Percentiles rank a stretch among this genome's conserved stretches.
phyloP scores from a whole-genome alignment of 176 grass and related monocot genomes.

The Neostapfia colusana region DNA sequence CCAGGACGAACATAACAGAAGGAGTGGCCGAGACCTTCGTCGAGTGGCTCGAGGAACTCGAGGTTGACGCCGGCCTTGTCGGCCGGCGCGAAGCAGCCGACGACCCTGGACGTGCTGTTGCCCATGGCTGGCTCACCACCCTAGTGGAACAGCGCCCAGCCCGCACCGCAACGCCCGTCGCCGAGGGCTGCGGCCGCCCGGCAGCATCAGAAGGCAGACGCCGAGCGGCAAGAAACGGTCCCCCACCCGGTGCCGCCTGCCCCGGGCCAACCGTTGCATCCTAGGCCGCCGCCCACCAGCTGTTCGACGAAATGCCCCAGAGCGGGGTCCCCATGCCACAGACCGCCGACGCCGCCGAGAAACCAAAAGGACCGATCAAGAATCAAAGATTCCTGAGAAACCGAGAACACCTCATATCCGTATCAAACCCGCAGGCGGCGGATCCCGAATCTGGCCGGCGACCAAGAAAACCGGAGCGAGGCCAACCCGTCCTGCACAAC shows the following conservation, averaged over 20 bases:
- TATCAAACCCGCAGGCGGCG: conserved; percentile 4
- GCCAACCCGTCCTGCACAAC: background rate
- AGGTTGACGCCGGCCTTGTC: conserved; percentile 66
- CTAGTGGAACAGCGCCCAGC: conserved; percentile 27
- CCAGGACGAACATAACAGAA: conserved; percentile 85
- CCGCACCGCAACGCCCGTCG: conserved; percentile 49
- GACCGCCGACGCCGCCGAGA: conserved; percentile 1
- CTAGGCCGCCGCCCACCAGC: conserved; percentile 43
- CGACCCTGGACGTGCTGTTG: conserved; percentile 83
- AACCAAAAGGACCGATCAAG: conserved; percentile 21
- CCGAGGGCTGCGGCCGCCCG: conserved; percentile 45
- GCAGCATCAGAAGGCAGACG: conserved; percentile 55
- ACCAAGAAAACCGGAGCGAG: background rate
- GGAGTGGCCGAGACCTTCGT: conserved; percentile 86
- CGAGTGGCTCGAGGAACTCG: conserved; percentile 77
- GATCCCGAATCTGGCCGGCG: conserved; percentile 37
- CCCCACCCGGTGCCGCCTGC: conserved; percentile 44
- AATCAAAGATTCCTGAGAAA: background rate
- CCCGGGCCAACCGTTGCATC: conserved; percentile 49
- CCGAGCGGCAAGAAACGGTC: conserved; percentile 46
- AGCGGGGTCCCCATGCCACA: conserved; percentile 29
- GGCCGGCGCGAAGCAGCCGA: conserved; percentile 78
- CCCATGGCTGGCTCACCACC: conserved; percentile 54
- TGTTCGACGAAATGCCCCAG: conserved; percentile 48
- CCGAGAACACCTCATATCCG: background rate